Evolutionary conservation across 2,329 filamentous ascomycete species (phyloP).

Genomic region (Talaromyces sp.): DNA sequence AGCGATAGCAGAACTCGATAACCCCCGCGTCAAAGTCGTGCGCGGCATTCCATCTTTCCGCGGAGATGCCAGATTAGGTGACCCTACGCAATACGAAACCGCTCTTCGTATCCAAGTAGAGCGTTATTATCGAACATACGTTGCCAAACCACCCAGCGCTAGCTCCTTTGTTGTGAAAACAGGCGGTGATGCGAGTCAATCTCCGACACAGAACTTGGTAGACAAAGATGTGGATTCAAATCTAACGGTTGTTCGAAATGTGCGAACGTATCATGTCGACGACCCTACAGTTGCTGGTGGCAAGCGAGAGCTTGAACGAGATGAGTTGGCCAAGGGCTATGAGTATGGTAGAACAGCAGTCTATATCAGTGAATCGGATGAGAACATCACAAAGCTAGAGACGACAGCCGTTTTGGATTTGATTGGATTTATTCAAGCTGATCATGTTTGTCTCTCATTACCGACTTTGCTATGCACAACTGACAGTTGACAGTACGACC

Average conservation of each 20-base stretch:
- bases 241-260: constrained; percentile 69
- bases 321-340: constrained; percentile 87
- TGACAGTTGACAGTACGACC: constrained; percentile 60
- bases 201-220: constrained; percentile 46
- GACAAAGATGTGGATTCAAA: constrained; percentile 20
- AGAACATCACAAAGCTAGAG: constrained; percentile 83
- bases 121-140: constrained; percentile 81
- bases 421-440: constrained; percentile 75
- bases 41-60: constrained; percentile 75
- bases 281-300: constrained; percentile 71
- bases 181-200: constrained; percentile 48
- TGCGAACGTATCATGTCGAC: constrained; percentile 76
- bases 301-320: constrained; percentile 75
- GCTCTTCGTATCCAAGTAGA: constrained; percentile 83
- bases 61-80: constrained; percentile 74
- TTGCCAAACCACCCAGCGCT: constrained; percentile 69
- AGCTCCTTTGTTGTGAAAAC: constrained; percentile 66
- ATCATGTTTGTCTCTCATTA: constrained; percentile 53
- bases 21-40: constrained; percentile 71
- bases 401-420: constrained; percentile 73
- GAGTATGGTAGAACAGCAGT: constrained; percentile 91
- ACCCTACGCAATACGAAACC: constrained; percentile 67
- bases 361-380: constrained; percentile 79
- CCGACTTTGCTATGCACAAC: background rate
- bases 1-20: constrained; percentile 74